Conservation (phyloP, 129 eudicot genomes). For the Ambrosia trifida region DNA sequence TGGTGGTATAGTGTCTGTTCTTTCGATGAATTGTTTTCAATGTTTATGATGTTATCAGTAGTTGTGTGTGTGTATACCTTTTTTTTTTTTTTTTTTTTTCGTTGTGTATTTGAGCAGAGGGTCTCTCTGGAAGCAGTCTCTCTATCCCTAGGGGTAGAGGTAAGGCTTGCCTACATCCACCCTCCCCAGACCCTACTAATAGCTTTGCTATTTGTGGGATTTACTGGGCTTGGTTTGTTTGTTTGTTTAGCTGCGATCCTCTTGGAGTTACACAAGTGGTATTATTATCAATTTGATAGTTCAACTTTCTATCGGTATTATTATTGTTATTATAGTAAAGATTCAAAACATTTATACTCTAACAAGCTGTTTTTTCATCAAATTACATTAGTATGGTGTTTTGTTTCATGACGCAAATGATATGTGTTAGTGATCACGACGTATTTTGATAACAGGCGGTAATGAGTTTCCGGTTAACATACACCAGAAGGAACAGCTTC, state of each 20-base stretch:
- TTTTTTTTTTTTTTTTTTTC: no score
- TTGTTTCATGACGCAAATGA: constrained; percentile 8
- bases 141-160: no score
- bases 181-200: no score
- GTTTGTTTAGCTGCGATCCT: constrained; percentile 20
- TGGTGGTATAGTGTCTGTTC: no score
- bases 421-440: constrained; percentile 1
- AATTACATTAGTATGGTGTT: constrained; percentile 11
- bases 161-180: no score
- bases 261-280: constrained; percentile 11
- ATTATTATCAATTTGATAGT: no score
- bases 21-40: no score
- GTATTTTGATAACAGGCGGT: constrained; percentile 48
- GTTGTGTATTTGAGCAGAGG: no score
- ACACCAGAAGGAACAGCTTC: constrained; percentile 82
- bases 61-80: no score
- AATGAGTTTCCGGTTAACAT: constrained; percentile 58
- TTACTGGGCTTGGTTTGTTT: background rate
- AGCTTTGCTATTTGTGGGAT: no score
- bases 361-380: constrained; percentile 13
- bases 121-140: no score
- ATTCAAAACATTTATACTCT: background rate
- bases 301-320: background rate
- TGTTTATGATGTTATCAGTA: no score
- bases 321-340: background rate